These are phyloP conservation scores for Linnemannia hyalina DNA, from an alignment of 192 early-diverging fungal species.

Conservation along the genomic window DNA sequence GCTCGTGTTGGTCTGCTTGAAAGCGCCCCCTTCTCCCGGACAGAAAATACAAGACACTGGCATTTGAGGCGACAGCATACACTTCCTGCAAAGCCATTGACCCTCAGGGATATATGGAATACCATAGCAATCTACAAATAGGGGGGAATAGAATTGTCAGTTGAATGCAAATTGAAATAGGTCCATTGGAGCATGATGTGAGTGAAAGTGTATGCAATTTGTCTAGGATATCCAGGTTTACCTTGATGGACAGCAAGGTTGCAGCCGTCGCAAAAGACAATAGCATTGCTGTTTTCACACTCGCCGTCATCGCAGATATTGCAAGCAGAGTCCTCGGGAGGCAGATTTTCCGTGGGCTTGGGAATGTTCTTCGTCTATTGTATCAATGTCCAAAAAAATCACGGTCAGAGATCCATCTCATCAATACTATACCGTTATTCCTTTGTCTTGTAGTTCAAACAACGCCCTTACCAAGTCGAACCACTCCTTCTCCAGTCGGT, in stretches of 20 bases:
- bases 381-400: not conserved
- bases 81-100: conserved; percentile 98
- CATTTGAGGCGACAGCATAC: conserved; percentile 95
- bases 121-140: conserved; percentile 91
- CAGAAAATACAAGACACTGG: conserved; percentile 93
- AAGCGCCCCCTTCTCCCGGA: conserved; percentile 93
- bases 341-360: conserved; percentile 68
- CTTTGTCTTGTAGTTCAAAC: not conserved
- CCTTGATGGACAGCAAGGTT: conserved; percentile 99
- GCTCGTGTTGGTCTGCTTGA: conserved; percentile 94
- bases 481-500: conserved; percentile 96
- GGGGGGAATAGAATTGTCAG: not conserved
- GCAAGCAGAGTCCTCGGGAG: conserved; percentile 89
- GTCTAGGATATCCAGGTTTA: conserved; percentile 27
- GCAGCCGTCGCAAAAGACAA: conserved; percentile 99
- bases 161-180: not conserved
- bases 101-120: conserved; percentile 99
- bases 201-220: not conserved
- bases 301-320: conserved; percentile 99
- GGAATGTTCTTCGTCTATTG: conserved; percentile 84
- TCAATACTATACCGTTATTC: not conserved
- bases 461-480: conserved; percentile 83
- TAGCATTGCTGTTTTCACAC: conserved; percentile 98
- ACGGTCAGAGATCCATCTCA: not conserved
- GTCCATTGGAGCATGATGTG: not conserved